Evolutionary conservation across 2,329 filamentous ascomycete genomes (phyloP).

Genomic region (Macroventuria anomochaeta): DNA sequence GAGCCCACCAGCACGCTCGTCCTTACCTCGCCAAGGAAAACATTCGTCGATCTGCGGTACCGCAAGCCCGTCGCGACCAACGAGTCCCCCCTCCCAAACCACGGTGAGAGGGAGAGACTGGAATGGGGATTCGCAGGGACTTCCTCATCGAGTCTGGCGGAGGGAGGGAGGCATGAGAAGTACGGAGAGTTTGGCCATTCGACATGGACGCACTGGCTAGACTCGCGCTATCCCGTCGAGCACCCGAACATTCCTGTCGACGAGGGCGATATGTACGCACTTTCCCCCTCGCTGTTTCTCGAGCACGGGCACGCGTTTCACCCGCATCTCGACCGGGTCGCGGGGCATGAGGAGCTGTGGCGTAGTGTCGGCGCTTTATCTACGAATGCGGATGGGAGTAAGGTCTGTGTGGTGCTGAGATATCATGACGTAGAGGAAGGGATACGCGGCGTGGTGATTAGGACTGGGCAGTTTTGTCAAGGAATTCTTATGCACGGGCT

Average conservation of each 20-base stretch:
- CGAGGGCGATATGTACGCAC: conserved; percentile 62
- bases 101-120: conserved; percentile 50
- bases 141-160: conserved; percentile 36
- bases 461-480: conserved; percentile 63
- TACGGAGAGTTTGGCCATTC: conserved; percentile 25
- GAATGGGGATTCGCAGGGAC: conserved; percentile 72
- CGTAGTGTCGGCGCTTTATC: conserved; percentile 51
- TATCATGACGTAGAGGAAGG: conserved; percentile 43
- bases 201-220: conserved; percentile 66
- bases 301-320: conserved; percentile 69
- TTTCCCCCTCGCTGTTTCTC: conserved; percentile 32
- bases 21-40: conserved; percentile 63
- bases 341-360: conserved; percentile 74
- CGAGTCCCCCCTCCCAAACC: conserved; percentile 28
- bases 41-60: conserved; percentile 69
- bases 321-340: conserved; percentile 56
- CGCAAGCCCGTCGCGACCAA: conserved; percentile 36
- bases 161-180: no score
- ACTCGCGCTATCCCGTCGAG: conserved; percentile 55
- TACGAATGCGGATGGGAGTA: conserved; percentile 20
- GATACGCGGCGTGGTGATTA: conserved; percentile 59
- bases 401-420: conserved; percentile 51
- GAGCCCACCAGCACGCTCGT: conserved; percentile 71
- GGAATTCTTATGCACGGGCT: conserved; percentile 59
- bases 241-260: conserved; percentile 52